A percentile compares a stretch with the other conserved stretches of the same genome.
Conservation (phyloP, 768 basidiomycete genomes). For the Agrocybe pediades region DNA sequence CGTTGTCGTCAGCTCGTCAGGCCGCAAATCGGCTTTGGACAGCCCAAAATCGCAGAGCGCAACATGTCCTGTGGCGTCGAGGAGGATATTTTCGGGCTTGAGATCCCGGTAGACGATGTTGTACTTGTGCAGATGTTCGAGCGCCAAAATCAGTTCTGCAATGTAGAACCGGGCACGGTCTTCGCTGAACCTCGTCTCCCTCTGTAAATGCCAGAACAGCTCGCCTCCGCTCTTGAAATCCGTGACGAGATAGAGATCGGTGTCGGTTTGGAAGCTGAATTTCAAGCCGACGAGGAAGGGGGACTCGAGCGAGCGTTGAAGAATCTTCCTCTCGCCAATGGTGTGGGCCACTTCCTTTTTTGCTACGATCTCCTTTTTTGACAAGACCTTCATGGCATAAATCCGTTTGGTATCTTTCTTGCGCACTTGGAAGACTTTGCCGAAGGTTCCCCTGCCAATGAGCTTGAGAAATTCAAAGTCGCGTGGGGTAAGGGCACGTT, state of each 20-base stretch:
- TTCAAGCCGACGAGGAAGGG: conserved; percentile 99
- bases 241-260: conserved; percentile 93
- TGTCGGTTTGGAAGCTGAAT: conserved; percentile 96
- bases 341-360: conserved; percentile 99
- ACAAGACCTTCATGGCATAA: conserved; percentile 99
- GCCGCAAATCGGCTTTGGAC: conserved; percentile 91
- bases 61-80: conserved; percentile 98
- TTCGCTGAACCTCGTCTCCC: conserved; percentile 91
- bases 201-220: conserved; percentile 97
- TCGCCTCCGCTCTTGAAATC: conserved; percentile 99
- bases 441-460: conserved; percentile 97
- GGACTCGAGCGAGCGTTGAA: conserved; percentile 89
- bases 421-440: conserved; percentile 97
- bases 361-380: conserved; percentile 97
- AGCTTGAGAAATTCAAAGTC: conserved; percentile 99
- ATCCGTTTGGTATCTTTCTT: conserved; percentile 98
- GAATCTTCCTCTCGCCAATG: conserved; percentile 98
- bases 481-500: conserved; percentile 85
- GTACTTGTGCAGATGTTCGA: conserved; percentile 97
- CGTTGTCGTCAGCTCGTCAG: conserved; percentile 97
- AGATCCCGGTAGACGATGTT: conserved; percentile 97
- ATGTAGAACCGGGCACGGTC: conserved; percentile 96
- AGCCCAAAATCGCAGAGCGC: conserved; percentile 98
- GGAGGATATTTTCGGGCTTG: conserved; percentile 97
- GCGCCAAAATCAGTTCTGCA: conserved; percentile 90